Conservation (phyloP, 176 grass and related monocot species). For the Triticum timopheevii region DNA sequence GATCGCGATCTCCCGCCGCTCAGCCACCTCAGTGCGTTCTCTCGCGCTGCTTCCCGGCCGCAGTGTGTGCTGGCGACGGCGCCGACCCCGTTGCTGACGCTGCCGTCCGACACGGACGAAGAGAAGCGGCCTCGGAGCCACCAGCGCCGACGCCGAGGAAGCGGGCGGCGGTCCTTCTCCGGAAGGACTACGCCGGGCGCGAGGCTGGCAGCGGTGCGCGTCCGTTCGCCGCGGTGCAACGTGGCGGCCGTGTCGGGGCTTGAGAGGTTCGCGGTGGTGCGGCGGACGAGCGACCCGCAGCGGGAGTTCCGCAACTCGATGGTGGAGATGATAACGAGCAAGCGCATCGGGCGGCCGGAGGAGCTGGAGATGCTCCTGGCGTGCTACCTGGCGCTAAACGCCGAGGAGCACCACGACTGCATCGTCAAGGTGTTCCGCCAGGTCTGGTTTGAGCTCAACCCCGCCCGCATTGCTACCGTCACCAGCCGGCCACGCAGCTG, state of each 20-base stretch:
- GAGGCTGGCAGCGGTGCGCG: constrained; percentile 30
- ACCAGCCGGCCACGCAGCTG: not conserved
- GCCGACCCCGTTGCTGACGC: not conserved
- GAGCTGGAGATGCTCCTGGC: constrained; percentile 86
- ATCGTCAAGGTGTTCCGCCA: constrained; percentile 93
- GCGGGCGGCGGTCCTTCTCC: constrained; percentile 49
- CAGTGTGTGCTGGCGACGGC: not conserved
- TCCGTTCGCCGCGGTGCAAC: constrained; percentile 34
- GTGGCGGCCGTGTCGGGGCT: constrained; percentile 33
- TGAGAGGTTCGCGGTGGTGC: constrained; percentile 80
- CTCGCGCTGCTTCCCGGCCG: constrained; percentile 10
- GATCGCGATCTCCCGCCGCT: constrained; percentile 41
- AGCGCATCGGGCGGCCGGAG: constrained; percentile 64
- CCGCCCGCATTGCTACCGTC: constrained; percentile 4
- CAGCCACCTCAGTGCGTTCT: constrained; percentile 50
- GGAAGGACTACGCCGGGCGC: constrained; percentile 33
- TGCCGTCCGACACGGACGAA: constrained; percentile 34
- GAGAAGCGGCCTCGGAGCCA: constrained; percentile 25
- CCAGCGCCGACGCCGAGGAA: constrained; percentile 6
- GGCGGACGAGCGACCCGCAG: constrained; percentile 71
- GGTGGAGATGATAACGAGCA: constrained; percentile 87
- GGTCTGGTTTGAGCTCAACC: constrained; percentile 78
- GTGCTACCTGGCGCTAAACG: constrained; percentile 85
- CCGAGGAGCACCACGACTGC: constrained; percentile 87
- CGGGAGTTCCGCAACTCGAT: constrained; percentile 76